Evolutionary conservation across 441 rosid species (phyloP).

Genomic region (Mallotus japonicus): DNA sequence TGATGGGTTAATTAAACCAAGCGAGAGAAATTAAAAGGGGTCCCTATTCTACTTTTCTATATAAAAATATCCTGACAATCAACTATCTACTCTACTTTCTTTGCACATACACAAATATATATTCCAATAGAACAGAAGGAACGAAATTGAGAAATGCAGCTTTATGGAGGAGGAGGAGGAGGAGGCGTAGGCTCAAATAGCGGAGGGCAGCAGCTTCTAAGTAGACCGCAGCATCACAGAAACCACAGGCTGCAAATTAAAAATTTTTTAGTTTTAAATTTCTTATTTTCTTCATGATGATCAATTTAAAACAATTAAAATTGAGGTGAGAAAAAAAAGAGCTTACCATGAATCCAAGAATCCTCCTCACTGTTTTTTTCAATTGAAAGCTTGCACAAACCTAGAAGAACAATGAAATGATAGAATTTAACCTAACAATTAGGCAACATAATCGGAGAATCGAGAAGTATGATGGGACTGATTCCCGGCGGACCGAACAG

Average conservation of each 20-base stretch:
- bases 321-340: neutral
- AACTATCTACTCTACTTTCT: too few species aligned
- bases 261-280: neutral
- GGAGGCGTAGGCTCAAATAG: constrained; percentile 50
- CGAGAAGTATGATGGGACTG: constrained; percentile 60
- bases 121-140: too few species aligned
- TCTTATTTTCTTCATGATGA: neutral
- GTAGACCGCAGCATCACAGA: constrained; percentile 56
- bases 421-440: constrained; percentile 43
- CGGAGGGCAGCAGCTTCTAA: constrained; percentile 51
- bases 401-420: too few species aligned
- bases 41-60: constrained; percentile 36
- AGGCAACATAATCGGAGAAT: constrained; percentile 53
- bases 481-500: constrained; percentile 41
- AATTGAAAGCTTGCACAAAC: too few species aligned
- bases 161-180: constrained; percentile 36
- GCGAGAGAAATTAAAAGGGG: constrained; percentile 20
- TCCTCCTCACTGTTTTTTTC: constrained; percentile 20
- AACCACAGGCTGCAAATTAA: constrained; percentile 45
- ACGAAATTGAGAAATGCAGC: constrained; percentile 10
- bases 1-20: too few species aligned
- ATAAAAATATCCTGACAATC: too few species aligned
- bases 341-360: constrained; percentile 43
- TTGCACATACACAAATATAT: too few species aligned
- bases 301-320: neutral